Evolutionary conservation across 2,329 filamentous ascomycete species (phyloP).

Genomic region (Lecanicillium sp.): DNA sequence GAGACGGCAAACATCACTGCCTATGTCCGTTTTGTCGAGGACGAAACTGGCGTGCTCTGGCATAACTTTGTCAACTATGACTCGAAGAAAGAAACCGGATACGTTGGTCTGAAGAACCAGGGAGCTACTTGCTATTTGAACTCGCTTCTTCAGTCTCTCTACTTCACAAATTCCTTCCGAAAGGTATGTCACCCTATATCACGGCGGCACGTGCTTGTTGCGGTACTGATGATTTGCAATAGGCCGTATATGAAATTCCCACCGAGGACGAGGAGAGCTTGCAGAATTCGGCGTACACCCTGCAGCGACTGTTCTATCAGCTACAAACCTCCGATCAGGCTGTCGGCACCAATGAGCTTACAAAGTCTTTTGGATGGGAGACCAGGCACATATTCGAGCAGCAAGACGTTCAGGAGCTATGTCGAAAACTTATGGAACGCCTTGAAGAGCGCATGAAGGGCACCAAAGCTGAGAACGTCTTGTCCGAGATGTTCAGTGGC

Average conservation of each 20-base stretch:
- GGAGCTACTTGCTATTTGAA: conserved; percentile 88
- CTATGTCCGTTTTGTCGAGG: conserved; percentile 74
- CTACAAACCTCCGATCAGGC: conserved; percentile 79
- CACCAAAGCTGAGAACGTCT: conserved; percentile 79
- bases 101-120: conserved; percentile 93
- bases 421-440: conserved; percentile 92
- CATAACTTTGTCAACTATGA: conserved; percentile 93
- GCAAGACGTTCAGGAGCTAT: conserved; percentile 96
- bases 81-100: conserved; percentile 98
- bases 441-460: conserved; percentile 98
- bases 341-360: conserved; percentile 87
- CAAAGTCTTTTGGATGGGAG: conserved; percentile 96
- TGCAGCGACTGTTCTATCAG: conserved; percentile 91
- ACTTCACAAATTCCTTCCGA: conserved; percentile 87
- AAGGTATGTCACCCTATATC: conserved; percentile 48
- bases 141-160: conserved; percentile 74
- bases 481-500: conserved; percentile 88
- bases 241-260: conserved; percentile 96
- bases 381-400: conserved; percentile 97
- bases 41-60: conserved; percentile 84
- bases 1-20: conserved; percentile 74
- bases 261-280: conserved; percentile 77
- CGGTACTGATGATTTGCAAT: conserved; percentile 11
- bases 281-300: conserved; percentile 83
- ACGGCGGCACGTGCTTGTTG: conserved; percentile 9